Percentiles rank a stretch among this genome's conserved stretches.
Conservation (phyloP, 176 grass and related monocot species). For the Musa troglodytarum region DNA sequence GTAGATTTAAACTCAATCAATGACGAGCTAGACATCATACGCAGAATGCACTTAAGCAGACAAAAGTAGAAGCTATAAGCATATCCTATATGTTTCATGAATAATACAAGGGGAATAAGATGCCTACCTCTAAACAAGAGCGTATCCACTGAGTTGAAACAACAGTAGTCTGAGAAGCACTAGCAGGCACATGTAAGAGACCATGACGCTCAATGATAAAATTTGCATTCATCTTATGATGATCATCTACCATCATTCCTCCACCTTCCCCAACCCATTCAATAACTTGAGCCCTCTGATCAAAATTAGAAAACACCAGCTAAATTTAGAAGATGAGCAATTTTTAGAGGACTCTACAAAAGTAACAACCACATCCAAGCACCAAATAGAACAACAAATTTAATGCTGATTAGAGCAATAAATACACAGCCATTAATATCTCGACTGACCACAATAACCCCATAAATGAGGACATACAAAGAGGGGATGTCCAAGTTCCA, state of each 20-base stretch:
- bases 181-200: constrained; percentile 21
- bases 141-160: constrained; percentile 91
- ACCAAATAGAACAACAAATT: background rate
- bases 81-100: too few species aligned
- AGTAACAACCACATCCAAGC: background rate
- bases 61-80: too few species aligned
- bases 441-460: background rate
- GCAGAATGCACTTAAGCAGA: too few species aligned
- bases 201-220: constrained; percentile 73
- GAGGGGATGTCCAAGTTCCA: background rate
- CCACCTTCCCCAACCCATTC: constrained; percentile 72
- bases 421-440: background rate
- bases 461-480: background rate
- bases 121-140: constrained; percentile 71
- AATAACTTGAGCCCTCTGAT: constrained; percentile 73
- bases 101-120: constrained; percentile 1
- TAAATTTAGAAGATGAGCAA: constrained; percentile 10
- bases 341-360: background rate
- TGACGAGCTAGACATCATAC: too few species aligned
- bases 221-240: constrained; percentile 39
- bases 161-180: constrained; percentile 40
- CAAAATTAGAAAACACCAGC: constrained; percentile 31
- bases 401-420: background rate
- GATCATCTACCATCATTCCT: constrained; percentile 46
- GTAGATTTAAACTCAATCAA: too few species aligned